A percentile compares a stretch with the other conserved stretches of the same genome.
These are phyloP conservation scores for Colletotrichum karsti DNA, from an alignment of 2,329 filamentous ascomycete genomes.

Conservation along the genomic window DNA sequence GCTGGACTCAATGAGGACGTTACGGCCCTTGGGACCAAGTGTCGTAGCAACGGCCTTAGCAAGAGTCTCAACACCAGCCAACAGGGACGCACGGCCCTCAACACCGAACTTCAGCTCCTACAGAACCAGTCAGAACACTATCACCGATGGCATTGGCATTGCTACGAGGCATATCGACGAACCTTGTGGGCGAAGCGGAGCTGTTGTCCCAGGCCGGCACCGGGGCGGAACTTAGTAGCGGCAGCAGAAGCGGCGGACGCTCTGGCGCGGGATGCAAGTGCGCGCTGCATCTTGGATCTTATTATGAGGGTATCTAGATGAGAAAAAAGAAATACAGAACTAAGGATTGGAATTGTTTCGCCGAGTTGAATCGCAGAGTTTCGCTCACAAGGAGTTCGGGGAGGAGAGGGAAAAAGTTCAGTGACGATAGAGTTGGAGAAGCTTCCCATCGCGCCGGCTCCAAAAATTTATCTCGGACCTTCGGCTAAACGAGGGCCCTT, in stretches of 20 bases:
- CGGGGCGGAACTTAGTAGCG: conserved; percentile 70
- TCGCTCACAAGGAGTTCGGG: conserved; percentile 35
- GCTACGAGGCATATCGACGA: conserved; percentile 35
- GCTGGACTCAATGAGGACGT: conserved; percentile 97
- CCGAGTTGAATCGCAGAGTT: conserved; percentile 36
- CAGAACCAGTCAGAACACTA: conserved; percentile 38
- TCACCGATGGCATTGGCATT: conserved; percentile 28
- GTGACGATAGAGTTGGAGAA: conserved; percentile 28
- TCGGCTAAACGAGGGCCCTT: conserved; percentile 50
- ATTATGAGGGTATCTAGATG: conserved; percentile 40
- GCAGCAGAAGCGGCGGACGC: conserved; percentile 81
- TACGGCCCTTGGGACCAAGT: conserved; percentile 96
- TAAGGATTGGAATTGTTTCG: conserved; percentile 39
- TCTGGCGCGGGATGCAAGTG: conserved; percentile 82
- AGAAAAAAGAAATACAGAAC: conserved; percentile 38
- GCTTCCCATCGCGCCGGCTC: conserved; percentile 31
- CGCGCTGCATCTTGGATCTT: conserved; percentile 84
- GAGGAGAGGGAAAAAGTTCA: conserved; percentile 35
- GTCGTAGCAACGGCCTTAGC: conserved; percentile 96
- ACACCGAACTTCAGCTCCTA: conserved; percentile 99
- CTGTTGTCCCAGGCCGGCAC: conserved; percentile 80
- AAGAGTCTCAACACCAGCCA: conserved; percentile 95
- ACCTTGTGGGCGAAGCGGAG: conserved; percentile 98
- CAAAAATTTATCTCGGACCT: conserved; percentile 51
- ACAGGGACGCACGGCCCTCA: conserved; percentile 86